These are phyloP conservation scores for Scutellaria baicalensis DNA, from an alignment of 257 asterid species.

Conservation along the genomic window DNA sequence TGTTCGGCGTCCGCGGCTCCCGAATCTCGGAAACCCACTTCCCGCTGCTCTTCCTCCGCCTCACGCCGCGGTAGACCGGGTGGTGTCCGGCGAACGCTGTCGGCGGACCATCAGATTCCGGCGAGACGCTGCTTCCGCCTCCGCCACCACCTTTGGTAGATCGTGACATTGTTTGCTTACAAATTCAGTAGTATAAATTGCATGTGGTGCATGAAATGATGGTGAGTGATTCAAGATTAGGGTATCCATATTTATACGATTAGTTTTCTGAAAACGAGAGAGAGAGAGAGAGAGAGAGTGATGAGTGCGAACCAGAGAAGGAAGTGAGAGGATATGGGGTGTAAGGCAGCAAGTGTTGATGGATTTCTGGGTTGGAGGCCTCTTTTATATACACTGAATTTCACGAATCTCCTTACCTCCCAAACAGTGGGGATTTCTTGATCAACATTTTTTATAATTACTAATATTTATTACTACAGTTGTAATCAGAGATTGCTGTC, in stretches of 20 bases:
- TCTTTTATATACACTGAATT: background rate
- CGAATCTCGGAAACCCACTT: slow-evolving; percentile 66
- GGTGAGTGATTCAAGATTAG: slow-evolving; percentile 7
- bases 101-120: background rate
- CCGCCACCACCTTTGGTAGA: background rate
- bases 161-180: slow-evolving; percentile 13
- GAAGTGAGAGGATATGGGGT: slow-evolving; percentile 43
- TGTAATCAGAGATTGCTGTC: too few species aligned
- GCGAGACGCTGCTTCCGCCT: background rate
- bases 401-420: slow-evolving; percentile 21
- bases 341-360: slow-evolving; percentile 40
- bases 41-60: slow-evolving; percentile 44
- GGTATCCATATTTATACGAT: slow-evolving; percentile 32
- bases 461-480: too few species aligned
- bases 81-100: slow-evolving; percentile 33
- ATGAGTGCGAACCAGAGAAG: slow-evolving; percentile 46
- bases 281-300: background rate
- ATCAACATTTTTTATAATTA: background rate
- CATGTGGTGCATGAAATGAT: slow-evolving; percentile 14
- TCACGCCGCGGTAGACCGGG: slow-evolving; percentile 48
- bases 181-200: background rate
- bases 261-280: background rate
- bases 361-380: slow-evolving; percentile 51
- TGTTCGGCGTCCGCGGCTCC: slow-evolving; percentile 43
- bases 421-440: slow-evolving; percentile 2